Base-by-base conservation (phyloP, 768 basidiomycete genomes). In the Pisolithus tinctorius region DNA sequence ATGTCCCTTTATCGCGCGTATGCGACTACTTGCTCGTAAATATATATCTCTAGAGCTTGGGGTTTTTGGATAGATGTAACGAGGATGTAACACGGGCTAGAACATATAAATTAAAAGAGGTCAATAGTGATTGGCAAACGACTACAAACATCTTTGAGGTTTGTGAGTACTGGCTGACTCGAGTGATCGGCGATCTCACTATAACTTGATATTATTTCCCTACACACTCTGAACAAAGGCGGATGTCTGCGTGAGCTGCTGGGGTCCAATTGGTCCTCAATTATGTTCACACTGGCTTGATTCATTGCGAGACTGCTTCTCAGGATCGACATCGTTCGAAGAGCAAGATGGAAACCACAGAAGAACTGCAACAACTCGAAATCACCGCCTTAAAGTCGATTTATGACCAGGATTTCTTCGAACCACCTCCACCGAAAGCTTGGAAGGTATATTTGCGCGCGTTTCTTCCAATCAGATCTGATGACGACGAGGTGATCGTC, bases 341-440 rank as follows among this genome's bases (percentile, higher is more conserved):
- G 17, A 31, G 49, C 38, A 49, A 55, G 48, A 88, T 90, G 88
- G 87, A 88, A 70, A 78, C 81, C 54, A 75, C 78, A 53, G 81
- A 83, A 71, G 84, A 88, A 73, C 74, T 76, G 63, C 79, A 78
- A 64, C 73, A 75, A 53, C 69, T 72, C 58, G 89, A 93, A 75
- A 85, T 92, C 55, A 85, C 83, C 45, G 86, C 82, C 29, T 74
- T 92, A 55, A 79, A 81, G 64, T 84, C 88, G 54, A 93, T 92
- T 54, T 92, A 86, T 70, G 84, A 76, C 58, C 79, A 85, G 55
- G 83, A 91, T 61, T 91, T 88, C 61, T 75, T 82, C 25, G 79
- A 86, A 60, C 78, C 77, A 49, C 84, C 83, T 20, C 82, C 87
- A 14, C 84, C 85, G 30, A 88, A 81, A 61, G 89, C 80, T 47